Conservation (phyloP, 805 yeast genomes). For the Candida ulmi region DNA sequence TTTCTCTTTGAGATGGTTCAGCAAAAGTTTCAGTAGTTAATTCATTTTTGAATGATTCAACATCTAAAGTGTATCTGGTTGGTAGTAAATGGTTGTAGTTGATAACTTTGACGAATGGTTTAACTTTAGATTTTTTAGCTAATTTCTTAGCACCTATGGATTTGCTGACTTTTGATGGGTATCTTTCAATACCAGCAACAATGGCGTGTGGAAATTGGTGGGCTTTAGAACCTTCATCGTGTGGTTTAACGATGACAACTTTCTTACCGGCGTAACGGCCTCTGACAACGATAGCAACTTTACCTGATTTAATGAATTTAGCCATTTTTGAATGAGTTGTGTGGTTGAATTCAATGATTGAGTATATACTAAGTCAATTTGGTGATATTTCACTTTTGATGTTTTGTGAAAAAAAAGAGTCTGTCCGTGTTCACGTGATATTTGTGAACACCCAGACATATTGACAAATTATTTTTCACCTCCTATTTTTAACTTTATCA, state of each 20-base stretch:
- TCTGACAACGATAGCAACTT: slow-evolving; percentile 96
- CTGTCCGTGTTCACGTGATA: slow-evolving; percentile 5
- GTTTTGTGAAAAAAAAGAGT: slow-evolving; percentile 11
- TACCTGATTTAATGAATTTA: slow-evolving; percentile 98
- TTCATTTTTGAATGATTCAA: slow-evolving; percentile 88
- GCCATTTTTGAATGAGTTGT: slow-evolving; percentile 55
- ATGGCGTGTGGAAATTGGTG: slow-evolving; percentile 99
- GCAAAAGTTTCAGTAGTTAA: slow-evolving; percentile 90
- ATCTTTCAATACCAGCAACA: slow-evolving; percentile 98
- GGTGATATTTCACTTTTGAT: slow-evolving; percentile 22
- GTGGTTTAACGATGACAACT: slow-evolving; percentile 97
- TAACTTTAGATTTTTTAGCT: slow-evolving; percentile 95
- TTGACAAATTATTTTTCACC: background rate
- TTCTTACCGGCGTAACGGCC: slow-evolving; percentile 99
- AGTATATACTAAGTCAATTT: background rate
- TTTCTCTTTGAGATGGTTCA: slow-evolving; percentile 98
- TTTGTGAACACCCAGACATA: slow-evolving; percentile 8
- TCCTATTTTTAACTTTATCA: background rate
- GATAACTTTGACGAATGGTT: slow-evolving; percentile 98
- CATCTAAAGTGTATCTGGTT: slow-evolving; percentile 98
- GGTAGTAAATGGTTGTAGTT: slow-evolving; percentile 99
- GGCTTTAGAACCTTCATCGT: slow-evolving; percentile 97
- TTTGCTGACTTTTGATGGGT: slow-evolving; percentile 95
- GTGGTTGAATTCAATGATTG: slow-evolving; percentile 6
- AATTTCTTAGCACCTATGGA: slow-evolving; percentile 92